phyloP scores from a whole-genome alignment of 441 rosid genomes.

The Gossypium davidsonii region DNA sequence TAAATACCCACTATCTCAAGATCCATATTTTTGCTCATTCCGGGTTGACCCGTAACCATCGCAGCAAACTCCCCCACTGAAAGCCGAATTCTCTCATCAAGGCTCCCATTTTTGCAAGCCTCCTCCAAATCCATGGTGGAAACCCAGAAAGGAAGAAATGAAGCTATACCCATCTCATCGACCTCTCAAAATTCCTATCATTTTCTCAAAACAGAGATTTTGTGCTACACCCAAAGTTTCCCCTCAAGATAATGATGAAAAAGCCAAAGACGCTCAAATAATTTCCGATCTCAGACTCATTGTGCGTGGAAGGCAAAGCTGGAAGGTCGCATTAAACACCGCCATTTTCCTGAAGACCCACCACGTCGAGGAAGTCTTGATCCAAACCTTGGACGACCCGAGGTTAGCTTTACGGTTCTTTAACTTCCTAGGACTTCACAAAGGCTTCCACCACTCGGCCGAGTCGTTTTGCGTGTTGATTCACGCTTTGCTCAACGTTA shows the following conservation, averaged over 20 bases:
- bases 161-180: slow-evolving; percentile 29
- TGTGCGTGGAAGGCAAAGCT: slow-evolving; percentile 57
- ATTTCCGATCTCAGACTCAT: slow-evolving; percentile 40
- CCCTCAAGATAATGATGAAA: slow-evolving; percentile 17
- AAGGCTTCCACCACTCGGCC: slow-evolving; percentile 56
- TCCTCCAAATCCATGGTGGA: background rate
- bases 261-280: slow-evolving; percentile 34
- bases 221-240: slow-evolving; percentile 20
- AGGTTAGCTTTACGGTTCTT: slow-evolving; percentile 73
- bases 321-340: slow-evolving; percentile 52
- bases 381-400: slow-evolving; percentile 56
- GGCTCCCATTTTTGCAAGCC: background rate
- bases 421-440: slow-evolving; percentile 79
- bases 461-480: slow-evolving; percentile 70
- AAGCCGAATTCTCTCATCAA: background rate
- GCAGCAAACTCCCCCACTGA: background rate
- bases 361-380: slow-evolving; percentile 60
- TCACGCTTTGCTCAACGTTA: slow-evolving; percentile 49
- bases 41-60: background rate
- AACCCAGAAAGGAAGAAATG: slow-evolving; percentile 25
- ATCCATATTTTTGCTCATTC: background rate
- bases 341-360: slow-evolving; percentile 40
- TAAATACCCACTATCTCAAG: background rate
- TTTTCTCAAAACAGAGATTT: slow-evolving; percentile 15
- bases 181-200: slow-evolving; percentile 16